A percentile compares a stretch with the other conserved stretches of the same genome.
Conservation (phyloP, 352 stramenopile species). For the Globisporangium sylvaticum region DNA sequence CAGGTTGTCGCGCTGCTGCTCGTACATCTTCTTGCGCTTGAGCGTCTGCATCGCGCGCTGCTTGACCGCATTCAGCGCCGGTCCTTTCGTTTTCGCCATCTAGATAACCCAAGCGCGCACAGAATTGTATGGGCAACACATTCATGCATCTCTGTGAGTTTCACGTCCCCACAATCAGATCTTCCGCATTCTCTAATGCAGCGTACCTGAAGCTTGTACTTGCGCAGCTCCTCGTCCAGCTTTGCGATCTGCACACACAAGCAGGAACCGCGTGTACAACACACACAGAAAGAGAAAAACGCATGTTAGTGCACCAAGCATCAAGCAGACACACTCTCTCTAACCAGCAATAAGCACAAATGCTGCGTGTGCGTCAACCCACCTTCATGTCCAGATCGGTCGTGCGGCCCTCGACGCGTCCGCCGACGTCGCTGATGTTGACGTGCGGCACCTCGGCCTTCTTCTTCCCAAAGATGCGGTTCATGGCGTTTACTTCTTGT, state of each 20-base stretch:
- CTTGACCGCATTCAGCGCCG: slow-evolving; percentile 72
- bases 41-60: slow-evolving; percentile 83
- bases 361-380: background rate
- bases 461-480: slow-evolving; percentile 86
- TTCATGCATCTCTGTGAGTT: background rate
- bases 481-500: slow-evolving; percentile 18
- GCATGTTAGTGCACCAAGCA: no score
- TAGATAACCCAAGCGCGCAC: slow-evolving; percentile 12
- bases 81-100: slow-evolving; percentile 73
- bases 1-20: slow-evolving; percentile 77
- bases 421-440: slow-evolving; percentile 79
- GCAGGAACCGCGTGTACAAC: background rate
- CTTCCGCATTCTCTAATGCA: background rate
- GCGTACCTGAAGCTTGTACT: slow-evolving; percentile 66
- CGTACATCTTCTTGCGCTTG: slow-evolving; percentile 89
- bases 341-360: background rate
- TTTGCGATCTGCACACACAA: slow-evolving; percentile 54
- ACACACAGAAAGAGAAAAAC: background rate
- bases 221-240: slow-evolving; percentile 77
- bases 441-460: slow-evolving; percentile 62
- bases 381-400: slow-evolving; percentile 83
- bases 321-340: background rate
- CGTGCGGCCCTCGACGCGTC: slow-evolving; percentile 67
- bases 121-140: background rate
- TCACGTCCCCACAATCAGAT: background rate